Evolutionary conservation across 2,329 filamentous ascomycete genomes (phyloP).

Genomic region (Nemania sp.): DNA sequence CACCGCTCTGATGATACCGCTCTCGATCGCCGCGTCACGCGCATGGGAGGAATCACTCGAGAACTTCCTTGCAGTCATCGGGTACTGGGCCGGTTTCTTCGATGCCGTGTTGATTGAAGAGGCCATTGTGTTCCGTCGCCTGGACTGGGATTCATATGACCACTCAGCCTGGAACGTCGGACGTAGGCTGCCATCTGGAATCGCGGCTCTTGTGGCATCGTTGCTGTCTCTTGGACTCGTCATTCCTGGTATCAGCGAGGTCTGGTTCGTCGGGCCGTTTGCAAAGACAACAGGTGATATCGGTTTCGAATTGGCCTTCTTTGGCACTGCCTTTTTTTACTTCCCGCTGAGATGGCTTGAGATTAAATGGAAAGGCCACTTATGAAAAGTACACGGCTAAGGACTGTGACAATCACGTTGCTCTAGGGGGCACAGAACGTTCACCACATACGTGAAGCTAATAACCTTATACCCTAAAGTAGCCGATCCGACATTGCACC

Average conservation of each 20-base stretch:
- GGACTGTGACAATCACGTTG: not conserved
- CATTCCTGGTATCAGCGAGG: slow-evolving; percentile 49
- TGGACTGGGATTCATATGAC: slow-evolving; percentile 52
- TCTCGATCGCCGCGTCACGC: slow-evolving; percentile 46
- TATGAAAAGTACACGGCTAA: slow-evolving; percentile 29
- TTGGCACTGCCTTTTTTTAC: slow-evolving; percentile 52
- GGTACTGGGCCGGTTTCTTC: slow-evolving; percentile 52
- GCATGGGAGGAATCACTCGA: slow-evolving; percentile 49
- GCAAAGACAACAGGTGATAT: slow-evolving; percentile 50
- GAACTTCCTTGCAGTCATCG: slow-evolving; percentile 51
- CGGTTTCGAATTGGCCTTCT: slow-evolving; percentile 51
- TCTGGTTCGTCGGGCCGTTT: slow-evolving; percentile 51
- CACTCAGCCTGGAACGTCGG: slow-evolving; percentile 54
- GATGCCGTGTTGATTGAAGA: slow-evolving; percentile 49
- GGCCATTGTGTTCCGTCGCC: slow-evolving; percentile 53
- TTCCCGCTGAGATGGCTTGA: slow-evolving; percentile 53
- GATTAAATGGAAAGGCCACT: slow-evolving; percentile 43
- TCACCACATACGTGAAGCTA: not conserved
- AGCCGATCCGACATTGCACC: too few species aligned
- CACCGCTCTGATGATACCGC: slow-evolving; percentile 47
- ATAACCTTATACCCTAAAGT: too few species aligned
- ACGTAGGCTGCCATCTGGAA: slow-evolving; percentile 49
- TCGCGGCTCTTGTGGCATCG: slow-evolving; percentile 53
- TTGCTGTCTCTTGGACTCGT: slow-evolving; percentile 52
- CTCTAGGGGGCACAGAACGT: not conserved